Evolutionary conservation across 2,329 filamentous ascomycete genomes (phyloP).

Genomic region (Dryadomyces quercivorus): DNA sequence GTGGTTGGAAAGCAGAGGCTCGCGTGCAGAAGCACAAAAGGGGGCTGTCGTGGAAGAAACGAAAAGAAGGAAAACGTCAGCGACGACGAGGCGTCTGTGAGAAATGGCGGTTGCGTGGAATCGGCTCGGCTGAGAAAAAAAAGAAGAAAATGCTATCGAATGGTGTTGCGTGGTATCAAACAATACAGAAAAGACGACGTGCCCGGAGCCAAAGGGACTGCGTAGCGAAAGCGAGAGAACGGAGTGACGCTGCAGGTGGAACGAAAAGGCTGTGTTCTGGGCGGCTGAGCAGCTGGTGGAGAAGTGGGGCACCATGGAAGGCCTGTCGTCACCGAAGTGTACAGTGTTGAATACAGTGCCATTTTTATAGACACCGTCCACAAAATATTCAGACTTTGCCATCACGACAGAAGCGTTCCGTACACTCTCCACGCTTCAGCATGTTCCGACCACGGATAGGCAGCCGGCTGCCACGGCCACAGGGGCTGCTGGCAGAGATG

Average conservation of each 20-base stretch:
- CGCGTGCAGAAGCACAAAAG: not conserved
- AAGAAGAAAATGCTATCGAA: not conserved
- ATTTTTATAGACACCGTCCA: not conserved
- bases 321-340: too few relatives aligned
- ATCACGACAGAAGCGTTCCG: not conserved
- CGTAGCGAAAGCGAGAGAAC: not conserved
- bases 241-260: not conserved
- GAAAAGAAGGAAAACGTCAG: not conserved
- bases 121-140: not conserved
- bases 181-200: not conserved
- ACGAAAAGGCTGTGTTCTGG: not conserved
- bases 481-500: constrained; percentile 16
- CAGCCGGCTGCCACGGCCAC: constrained; percentile 4
- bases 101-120: not conserved
- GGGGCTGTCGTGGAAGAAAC: not conserved
- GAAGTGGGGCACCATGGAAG: not conserved
- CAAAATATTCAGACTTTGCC: too few relatives aligned
- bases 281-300: not conserved
- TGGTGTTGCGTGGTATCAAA: not conserved
- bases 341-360: too few relatives aligned
- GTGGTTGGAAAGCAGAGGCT: not conserved
- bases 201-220: not conserved
- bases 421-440: not conserved
- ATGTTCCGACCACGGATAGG: constrained; percentile 1
- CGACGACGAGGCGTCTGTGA: not conserved